A percentile compares a stretch with the other conserved stretches of the same genome.
Evolutionary conservation across 2,329 filamentous ascomycete genomes (phyloP).

Genomic region (Fusarium sp.): DNA sequence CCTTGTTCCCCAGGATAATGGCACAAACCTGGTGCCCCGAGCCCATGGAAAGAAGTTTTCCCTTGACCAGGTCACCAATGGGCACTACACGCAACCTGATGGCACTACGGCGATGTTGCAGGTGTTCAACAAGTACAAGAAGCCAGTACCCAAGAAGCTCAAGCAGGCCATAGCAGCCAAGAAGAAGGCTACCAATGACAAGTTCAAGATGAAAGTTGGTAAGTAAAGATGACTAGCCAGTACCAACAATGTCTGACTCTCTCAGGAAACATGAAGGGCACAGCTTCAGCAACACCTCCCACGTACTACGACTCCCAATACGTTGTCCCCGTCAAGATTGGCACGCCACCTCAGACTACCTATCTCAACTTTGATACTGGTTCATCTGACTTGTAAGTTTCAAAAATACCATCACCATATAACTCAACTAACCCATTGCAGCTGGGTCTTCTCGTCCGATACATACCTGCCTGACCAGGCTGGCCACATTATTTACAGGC

Average conservation of each 20-base stretch:
- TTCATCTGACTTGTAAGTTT: slow-evolving; percentile 60
- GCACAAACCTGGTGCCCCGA: slow-evolving; percentile 13
- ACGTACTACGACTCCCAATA: slow-evolving; percentile 65
- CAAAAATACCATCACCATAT: too few species aligned
- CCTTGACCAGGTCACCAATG: slow-evolving; percentile 51
- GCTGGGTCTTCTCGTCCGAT: slow-evolving; percentile 77
- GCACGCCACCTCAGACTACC: slow-evolving; percentile 66
- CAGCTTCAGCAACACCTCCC: slow-evolving; percentile 44
- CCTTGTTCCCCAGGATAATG: background rate
- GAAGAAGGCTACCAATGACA: slow-evolving; percentile 11
- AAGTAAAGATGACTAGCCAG: background rate
- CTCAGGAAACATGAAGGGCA: slow-evolving; percentile 35
- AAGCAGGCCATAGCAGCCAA: slow-evolving; percentile 39
- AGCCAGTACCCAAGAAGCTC: slow-evolving; percentile 45
- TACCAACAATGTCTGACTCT: background rate
- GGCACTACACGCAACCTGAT: slow-evolving; percentile 48
- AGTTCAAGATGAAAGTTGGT: slow-evolving; percentile 43
- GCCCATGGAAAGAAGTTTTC: slow-evolving; percentile 40
- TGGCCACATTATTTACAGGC: slow-evolving; percentile 70
- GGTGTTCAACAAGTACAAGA: slow-evolving; percentile 54
- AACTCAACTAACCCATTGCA: slow-evolving; percentile 42
- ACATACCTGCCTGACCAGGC: slow-evolving; percentile 59
- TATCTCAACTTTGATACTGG: slow-evolving; percentile 78
- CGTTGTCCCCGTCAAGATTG: slow-evolving; percentile 72
- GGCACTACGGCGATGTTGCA: slow-evolving; percentile 46